Conservation (phyloP, 352 stramenopile genomes). For the Phytophthora nicotianae region DNA sequence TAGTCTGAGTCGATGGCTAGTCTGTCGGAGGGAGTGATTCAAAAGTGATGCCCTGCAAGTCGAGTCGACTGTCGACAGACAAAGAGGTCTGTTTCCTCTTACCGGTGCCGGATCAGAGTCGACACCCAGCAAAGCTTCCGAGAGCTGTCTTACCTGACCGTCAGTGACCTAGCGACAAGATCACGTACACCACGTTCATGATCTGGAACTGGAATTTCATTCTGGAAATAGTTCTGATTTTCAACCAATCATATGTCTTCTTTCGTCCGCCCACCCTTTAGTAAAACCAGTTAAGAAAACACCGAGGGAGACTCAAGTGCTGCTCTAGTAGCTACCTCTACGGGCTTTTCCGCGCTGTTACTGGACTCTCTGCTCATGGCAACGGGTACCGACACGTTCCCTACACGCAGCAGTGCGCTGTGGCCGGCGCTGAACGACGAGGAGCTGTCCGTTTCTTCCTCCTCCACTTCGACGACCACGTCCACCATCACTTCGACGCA, state of each 20-base stretch:
- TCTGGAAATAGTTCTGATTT: slow-evolving; percentile 5
- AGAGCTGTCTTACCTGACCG: not conserved
- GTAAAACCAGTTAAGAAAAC: slow-evolving; percentile 26
- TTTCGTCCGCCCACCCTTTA: slow-evolving; percentile 2
- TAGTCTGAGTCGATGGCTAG: too few relatives aligned
- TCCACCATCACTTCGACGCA: slow-evolving; percentile 1
- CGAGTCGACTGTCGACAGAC: too few relatives aligned
- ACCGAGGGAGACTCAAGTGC: slow-evolving; percentile 9
- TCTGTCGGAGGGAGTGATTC: too few relatives aligned
- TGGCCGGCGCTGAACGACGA: slow-evolving; percentile 27
- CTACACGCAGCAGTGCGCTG: slow-evolving; percentile 11
- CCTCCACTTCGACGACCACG: not conserved
- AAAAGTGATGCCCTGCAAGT: not conserved
- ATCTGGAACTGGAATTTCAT: too few relatives aligned
- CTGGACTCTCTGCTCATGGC: slow-evolving; percentile 8
- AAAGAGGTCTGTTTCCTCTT: not conserved
- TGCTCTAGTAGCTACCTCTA: not conserved
- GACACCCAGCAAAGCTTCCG: not conserved
- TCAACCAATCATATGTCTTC: slow-evolving; percentile 7
- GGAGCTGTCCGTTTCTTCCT: slow-evolving; percentile 4
- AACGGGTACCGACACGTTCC: slow-evolving; percentile 16
- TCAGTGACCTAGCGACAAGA: too few relatives aligned
- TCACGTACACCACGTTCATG: too few relatives aligned
- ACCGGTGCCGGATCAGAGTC: not conserved
- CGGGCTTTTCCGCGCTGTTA: not conserved